phyloP scores from a whole-genome alignment of 1,139 yeast genomes.

The Taphrina populina region DNA sequence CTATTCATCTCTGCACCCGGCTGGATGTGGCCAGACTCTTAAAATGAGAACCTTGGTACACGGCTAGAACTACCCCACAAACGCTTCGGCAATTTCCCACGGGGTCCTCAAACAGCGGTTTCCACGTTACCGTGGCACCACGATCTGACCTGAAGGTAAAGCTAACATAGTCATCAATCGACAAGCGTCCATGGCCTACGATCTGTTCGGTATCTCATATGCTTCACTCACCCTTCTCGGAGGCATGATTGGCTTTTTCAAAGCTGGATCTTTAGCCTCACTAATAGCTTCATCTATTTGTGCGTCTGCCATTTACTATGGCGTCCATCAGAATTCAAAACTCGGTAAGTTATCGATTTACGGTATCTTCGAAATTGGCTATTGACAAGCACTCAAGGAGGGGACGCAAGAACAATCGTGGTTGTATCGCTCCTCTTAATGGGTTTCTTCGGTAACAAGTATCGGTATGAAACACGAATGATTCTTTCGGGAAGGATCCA shows the following conservation, averaged over 20 bases:
- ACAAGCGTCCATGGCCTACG: constrained; percentile 8
- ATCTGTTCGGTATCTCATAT: constrained; percentile 9
- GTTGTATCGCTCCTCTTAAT: constrained; percentile 7
- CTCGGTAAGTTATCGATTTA: too few species aligned
- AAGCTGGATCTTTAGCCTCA: constrained; percentile 30
- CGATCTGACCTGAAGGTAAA: too few species aligned
- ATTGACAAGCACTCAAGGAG: neutral
- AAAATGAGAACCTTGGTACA: too few species aligned
- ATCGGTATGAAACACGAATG: neutral
- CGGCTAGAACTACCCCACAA: too few species aligned
- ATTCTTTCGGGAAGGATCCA: neutral
- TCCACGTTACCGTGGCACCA: too few species aligned
- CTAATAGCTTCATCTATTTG: constrained; percentile 30
- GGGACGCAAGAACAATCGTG: constrained; percentile 1
- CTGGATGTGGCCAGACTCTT: too few species aligned
- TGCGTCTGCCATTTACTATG: constrained; percentile 22
- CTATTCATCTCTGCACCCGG: too few species aligned
- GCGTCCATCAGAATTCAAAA: constrained; percentile 13
- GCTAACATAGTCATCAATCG: too few species aligned
- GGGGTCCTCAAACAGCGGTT: too few species aligned
- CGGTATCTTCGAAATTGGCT: too few species aligned
- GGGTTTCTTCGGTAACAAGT: constrained; percentile 23
- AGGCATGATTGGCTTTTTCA: constrained; percentile 26
- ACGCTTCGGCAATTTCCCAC: too few species aligned
- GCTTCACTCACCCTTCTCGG: constrained; percentile 25